Evolutionary conservation across 768 basidiomycete species (phyloP), one percentile per base, ranked within the genome.

Genomic region (Suillus cothurnatus): DNA sequence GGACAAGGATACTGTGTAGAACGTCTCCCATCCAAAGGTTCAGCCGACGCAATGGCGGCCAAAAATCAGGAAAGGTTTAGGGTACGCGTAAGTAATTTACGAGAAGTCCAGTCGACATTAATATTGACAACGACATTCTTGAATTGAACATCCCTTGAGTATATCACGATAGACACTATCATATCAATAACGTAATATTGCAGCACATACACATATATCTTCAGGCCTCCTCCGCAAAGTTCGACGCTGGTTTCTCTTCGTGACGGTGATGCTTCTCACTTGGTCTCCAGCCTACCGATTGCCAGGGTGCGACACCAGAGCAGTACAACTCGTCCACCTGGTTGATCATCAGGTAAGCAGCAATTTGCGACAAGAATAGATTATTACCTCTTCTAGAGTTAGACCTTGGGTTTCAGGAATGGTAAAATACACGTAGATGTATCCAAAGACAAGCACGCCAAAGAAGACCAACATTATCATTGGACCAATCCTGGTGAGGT

Each of bases 381-480:
- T 36, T 66, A 74, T 36, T 63, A 86, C 88, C 81, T 91, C 88
- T 78, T 93, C 91, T 67, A 92, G 74, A 62, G 86, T 86, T 28
- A 93, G 83, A 14, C 91, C 91, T 74, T 86, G 92, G 28, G 90
- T 93, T 80, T 94, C 93, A 28, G 92, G 92, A 56, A 94, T 85
- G 73, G 88, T 85, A 62, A 92, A 76, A 74, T 88, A 91, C 31
- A 92, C 91, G 72, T 91, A 94, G 65, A 85, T 74, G 71, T 83
- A 88, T 43, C 89, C 91, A 70, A 90, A 85, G 28, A 86, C 67
- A 11, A 91, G 81, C 86, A 90, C 86, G 62, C 90, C 88, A 72
- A 86, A 91, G 82, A 93, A 93, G 72, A 92, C 87, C 66, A 92
- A 75, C 47, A 91, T 79, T 73, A 93, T 92, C 67, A 91, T 80